Base-by-base conservation (phyloP, 148 eudicot species). In the Dysphania ambrosioides region DNA sequence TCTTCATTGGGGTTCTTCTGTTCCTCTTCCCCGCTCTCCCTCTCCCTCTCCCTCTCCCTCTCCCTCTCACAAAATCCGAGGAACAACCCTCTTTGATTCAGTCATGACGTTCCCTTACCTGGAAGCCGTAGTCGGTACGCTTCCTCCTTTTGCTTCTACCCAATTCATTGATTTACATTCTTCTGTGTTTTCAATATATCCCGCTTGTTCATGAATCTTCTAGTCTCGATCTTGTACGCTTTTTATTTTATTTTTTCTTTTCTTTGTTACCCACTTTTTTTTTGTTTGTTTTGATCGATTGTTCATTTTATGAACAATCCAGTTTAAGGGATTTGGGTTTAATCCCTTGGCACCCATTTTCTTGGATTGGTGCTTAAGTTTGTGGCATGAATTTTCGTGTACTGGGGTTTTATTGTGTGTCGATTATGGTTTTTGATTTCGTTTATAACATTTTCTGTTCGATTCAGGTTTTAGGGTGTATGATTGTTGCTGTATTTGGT, bases 91-190 rank as follows among this genome's bases (percentile, higher is more conserved):
- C 49, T 34, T 47, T 27, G 51, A 66, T 27, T 62, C 76, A 21
- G 63, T 85, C 82, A 93, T 93, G 98, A 97, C 89, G 85, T 91
- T 93, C 74, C 98, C 97, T 24, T 93, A 88, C 81, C 82, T 93
- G 79, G 98, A 93, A 81, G 94, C 97, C 19, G 98, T 91, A 35
- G 86, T 93, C 29, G 91, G 98, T 91, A 88, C 32, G 32, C n/a
- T 49, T 70, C 38, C 70, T 53, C 21, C 42, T 42, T 75, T 47
- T 24, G 27, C 63, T 3, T 47, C 40, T 47, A 47, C 71, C 18
- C 68, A 9, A 1, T 70, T 55, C 5, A 18, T 16, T 71, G 19
- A 36, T 6, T 61, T 41, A 29, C 4, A 8, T 58, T 63, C 1
- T 6, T 3, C 66, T 29, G 51, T 29, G n/a, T 41, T 53, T 32